phyloP scores from a whole-genome alignment of 164 flowering plant species.

The Litsea cubeba region DNA sequence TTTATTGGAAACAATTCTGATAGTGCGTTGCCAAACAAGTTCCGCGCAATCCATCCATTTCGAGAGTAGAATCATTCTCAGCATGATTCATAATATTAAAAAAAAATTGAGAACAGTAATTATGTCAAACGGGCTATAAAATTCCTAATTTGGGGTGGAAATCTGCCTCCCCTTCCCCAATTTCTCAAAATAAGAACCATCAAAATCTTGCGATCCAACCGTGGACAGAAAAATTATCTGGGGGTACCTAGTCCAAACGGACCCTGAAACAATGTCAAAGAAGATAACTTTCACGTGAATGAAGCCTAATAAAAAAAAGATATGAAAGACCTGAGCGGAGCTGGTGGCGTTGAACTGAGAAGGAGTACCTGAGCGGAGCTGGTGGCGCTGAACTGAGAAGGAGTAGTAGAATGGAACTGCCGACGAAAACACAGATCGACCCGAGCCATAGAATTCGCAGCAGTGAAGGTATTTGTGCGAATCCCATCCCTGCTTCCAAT shows the following conservation, averaged over 20 bases:
- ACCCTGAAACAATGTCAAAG: not conserved
- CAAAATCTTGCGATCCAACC: not conserved
- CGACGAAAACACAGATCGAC: not conserved
- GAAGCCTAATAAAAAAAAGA: not conserved
- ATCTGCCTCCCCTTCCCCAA: not conserved
- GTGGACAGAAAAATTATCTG: not conserved
- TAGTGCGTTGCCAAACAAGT: too few species aligned
- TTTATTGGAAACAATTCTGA: too few species aligned
- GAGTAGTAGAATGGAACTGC: slow-evolving; percentile 1
- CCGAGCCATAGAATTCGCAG: not conserved
- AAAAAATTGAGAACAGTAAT: not conserved
- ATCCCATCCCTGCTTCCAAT: not conserved
- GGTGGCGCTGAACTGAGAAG: not conserved
- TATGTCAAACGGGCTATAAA: not conserved
- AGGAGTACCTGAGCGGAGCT: not conserved
- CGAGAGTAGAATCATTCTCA: too few species aligned
- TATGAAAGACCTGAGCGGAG: not conserved
- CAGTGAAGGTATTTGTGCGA: not conserved
- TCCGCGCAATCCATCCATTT: too few species aligned
- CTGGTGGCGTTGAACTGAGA: not conserved
- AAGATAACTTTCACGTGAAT: not conserved
- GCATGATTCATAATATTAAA: not conserved
- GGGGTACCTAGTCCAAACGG: not conserved
- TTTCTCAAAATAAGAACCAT: not conserved
- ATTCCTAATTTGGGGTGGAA: not conserved